phyloP scores from a whole-genome alignment of 2,329 filamentous ascomycete species.

The Celoporthe dispersa region DNA sequence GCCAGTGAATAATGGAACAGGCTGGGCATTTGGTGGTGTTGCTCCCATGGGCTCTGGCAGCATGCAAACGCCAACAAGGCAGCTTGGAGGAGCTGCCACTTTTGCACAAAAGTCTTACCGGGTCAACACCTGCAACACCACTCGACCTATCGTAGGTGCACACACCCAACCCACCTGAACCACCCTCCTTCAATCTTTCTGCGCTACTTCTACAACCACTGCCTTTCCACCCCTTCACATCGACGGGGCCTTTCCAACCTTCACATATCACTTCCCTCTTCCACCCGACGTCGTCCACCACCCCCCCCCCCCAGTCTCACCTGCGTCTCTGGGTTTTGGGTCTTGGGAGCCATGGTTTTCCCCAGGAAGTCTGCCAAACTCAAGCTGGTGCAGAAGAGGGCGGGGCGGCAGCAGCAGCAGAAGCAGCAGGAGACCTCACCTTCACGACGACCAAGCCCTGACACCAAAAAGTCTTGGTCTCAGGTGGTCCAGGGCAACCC shows the following conservation, averaged over 20 bases:
- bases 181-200: constrained; percentile 8
- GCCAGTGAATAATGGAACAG: constrained; percentile 55
- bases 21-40: constrained; percentile 66
- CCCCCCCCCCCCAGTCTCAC: neutral
- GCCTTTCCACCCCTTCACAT: neutral
- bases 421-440: neutral
- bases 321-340: neutral
- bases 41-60: constrained; percentile 62
- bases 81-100: constrained; percentile 64
- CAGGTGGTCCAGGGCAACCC: constrained; percentile 19
- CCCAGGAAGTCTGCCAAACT: constrained; percentile 11
- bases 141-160: constrained; percentile 68
- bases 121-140: constrained; percentile 64
- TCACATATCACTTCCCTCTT: neutral
- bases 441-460: neutral
- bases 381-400: constrained; percentile 22
- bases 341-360: constrained; percentile 13
- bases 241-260: neutral
- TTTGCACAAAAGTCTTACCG: constrained; percentile 68
- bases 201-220: neutral
- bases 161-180: constrained; percentile 10
- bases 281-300: neutral
- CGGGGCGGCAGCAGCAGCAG: neutral
- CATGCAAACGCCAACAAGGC: constrained; percentile 57
- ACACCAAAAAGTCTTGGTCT: constrained; percentile 20